Conservation (phyloP, 1,284 basidiomycete genomes). For the Mycosarcoma maydis region DNA sequence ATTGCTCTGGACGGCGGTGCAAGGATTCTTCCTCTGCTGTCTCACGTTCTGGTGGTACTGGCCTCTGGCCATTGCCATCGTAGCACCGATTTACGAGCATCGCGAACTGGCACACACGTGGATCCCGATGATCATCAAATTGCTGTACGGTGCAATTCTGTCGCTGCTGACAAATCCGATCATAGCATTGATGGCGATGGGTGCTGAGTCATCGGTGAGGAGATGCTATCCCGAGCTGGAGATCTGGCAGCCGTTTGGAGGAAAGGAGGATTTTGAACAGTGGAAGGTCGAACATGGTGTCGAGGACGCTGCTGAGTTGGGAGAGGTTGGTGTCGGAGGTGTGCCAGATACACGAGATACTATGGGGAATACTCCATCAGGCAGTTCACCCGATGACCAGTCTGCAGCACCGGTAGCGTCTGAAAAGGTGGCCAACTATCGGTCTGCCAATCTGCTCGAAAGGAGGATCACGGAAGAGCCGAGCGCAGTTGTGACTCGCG, state of each 20-base stretch:
- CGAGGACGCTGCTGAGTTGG: constrained; percentile 10
- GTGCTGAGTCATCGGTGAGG: constrained; percentile 55
- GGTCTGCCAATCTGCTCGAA: constrained; percentile 23
- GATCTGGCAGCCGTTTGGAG: constrained; percentile 44
- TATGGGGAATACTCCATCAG: constrained; percentile 5
- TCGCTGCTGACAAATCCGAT: constrained; percentile 62
- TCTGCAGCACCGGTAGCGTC: background rate
- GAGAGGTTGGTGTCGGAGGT: background rate
- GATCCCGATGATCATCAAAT: constrained; percentile 65
- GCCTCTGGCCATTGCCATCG: constrained; percentile 62
- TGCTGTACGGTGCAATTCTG: constrained; percentile 61
- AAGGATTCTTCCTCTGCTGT: constrained; percentile 55
- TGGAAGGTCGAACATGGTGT: constrained; percentile 41
- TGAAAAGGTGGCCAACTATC: constrained; percentile 8
- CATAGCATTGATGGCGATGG: constrained; percentile 63
- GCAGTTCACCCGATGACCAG: constrained; percentile 10
- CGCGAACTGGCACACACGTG: constrained; percentile 62
- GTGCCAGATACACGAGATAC: background rate
- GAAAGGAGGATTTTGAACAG: constrained; percentile 28
- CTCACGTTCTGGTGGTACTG: constrained; percentile 64
- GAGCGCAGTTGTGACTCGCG: background rate
- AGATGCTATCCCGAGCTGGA: constrained; percentile 52
- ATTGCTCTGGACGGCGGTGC: constrained; percentile 57
- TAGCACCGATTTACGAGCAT: constrained; percentile 62
- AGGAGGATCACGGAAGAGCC: constrained; percentile 38